Percentiles rank a stretch among this genome's conserved stretches.
Evolutionary conservation across 2,329 filamentous ascomycete genomes (phyloP).

Genomic region (Diaporthe sp.): DNA sequence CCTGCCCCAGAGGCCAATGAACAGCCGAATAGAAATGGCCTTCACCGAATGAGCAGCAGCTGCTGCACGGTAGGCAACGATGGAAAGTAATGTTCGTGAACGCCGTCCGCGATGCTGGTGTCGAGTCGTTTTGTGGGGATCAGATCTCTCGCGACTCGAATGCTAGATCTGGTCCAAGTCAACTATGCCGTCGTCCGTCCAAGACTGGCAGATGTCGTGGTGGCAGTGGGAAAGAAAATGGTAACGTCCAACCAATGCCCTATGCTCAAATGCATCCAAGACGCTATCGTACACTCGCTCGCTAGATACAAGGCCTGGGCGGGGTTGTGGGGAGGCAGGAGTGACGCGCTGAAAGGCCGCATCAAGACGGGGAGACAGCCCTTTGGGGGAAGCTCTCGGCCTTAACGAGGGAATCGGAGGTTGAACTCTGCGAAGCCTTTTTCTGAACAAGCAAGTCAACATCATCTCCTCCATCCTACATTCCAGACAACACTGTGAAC

Average conservation of each 20-base stretch:
- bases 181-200: neutral
- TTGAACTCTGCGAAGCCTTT: constrained; percentile 36
- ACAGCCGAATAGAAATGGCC: neutral
- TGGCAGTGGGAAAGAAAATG: constrained; percentile 13
- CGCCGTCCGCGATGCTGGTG: constrained; percentile 29
- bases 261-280: constrained; percentile 17
- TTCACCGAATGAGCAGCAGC: constrained; percentile 5
- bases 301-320: constrained; percentile 25
- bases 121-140: constrained; percentile 4
- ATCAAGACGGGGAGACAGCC: constrained; percentile 16
- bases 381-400: constrained; percentile 23
- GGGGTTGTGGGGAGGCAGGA: constrained; percentile 12
- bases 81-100: constrained; percentile 18
- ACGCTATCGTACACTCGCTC: constrained; percentile 35
- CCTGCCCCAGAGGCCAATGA: neutral
- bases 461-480: constrained; percentile 71
- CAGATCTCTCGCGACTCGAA: constrained; percentile 21
- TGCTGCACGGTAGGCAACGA: neutral
- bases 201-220: neutral
- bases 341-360: constrained; percentile 25
- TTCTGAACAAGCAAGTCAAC: constrained; percentile 44
- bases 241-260: constrained; percentile 29
- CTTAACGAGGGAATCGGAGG: constrained; percentile 27
- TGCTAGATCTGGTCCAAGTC: constrained; percentile 24
- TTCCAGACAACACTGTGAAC: constrained; percentile 70